Conservation (phyloP, 768 basidiomycete genomes). For the Boletales sp. region DNA sequence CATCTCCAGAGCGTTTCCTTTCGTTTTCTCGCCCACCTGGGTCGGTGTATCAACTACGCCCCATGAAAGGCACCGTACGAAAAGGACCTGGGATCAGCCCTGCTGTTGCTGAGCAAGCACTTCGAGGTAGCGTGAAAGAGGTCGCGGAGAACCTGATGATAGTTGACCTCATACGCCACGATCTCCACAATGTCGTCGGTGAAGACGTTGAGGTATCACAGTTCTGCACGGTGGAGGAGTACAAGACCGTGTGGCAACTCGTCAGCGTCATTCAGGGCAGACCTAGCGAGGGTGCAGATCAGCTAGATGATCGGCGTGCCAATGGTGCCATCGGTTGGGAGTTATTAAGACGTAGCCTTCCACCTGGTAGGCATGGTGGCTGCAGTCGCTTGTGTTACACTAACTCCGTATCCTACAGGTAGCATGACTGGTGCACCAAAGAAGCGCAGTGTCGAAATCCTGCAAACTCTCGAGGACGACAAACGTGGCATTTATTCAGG, state of each 20-base stretch:
- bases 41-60: conserved; percentile 76
- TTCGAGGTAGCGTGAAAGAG: conserved; percentile 76
- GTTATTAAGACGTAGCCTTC: conserved; percentile 72
- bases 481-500: conserved; percentile 86
- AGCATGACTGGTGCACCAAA: conserved; percentile 99
- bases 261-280: conserved; percentile 90
- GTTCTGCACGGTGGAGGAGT: conserved; percentile 87
- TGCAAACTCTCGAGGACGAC: conserved; percentile 71
- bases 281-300: conserved; percentile 34
- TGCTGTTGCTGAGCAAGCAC: conserved; percentile 58
- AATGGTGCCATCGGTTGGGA: conserved; percentile 67
- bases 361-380: conserved; percentile 59
- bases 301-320: conserved; percentile 34
- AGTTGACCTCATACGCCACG: conserved; percentile 92
- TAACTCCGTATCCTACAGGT: conserved; percentile 41
- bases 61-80: conserved; percentile 90
- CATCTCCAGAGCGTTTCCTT: conserved; percentile 91
- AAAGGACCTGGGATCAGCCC: conserved; percentile 64
- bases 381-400: not conserved
- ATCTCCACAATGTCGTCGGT: conserved; percentile 81
- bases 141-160: conserved; percentile 98
- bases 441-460: conserved; percentile 87
- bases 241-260: conserved; percentile 92
- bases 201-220: conserved; percentile 79
- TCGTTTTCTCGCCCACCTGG: conserved; percentile 68